phyloP scores from a whole-genome alignment of 2,329 filamentous ascomycete species.

The Eurotiales sp. region DNA sequence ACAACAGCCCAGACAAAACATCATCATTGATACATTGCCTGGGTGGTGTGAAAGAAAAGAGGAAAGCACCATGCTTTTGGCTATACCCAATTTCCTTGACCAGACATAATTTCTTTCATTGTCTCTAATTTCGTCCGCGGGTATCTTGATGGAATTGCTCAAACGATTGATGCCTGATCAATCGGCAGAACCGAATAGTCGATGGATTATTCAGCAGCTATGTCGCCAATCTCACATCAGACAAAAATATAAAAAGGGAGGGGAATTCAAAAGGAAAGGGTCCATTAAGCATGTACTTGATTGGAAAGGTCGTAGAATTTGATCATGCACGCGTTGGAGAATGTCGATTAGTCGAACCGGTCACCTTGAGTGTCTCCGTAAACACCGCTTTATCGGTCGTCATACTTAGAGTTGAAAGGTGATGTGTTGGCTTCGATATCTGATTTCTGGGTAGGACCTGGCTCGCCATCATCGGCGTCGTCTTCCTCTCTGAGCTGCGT shows the following conservation, averaged over 20 bases:
- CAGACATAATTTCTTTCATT: neutral
- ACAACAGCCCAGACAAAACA: constrained; percentile 1
- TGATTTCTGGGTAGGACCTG: constrained; percentile 32
- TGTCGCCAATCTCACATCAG: neutral
- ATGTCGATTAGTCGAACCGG: constrained; percentile 9
- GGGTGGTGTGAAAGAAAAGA: neutral
- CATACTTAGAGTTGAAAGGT: constrained; percentile 28
- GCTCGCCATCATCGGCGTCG: constrained; percentile 64
- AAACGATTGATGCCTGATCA: neutral
- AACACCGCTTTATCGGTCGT: constrained; percentile 23
- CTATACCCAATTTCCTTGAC: neutral
- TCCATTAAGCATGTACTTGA: constrained; percentile 4
- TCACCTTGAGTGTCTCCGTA: constrained; percentile 11
- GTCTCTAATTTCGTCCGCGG: neutral
- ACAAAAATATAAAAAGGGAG: neutral
- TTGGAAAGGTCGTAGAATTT: constrained; percentile 11
- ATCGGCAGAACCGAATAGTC: neutral
- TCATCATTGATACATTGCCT: no score
- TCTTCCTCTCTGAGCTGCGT: constrained; percentile 75
- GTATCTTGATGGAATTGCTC: neutral
- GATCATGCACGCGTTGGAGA: constrained; percentile 10
- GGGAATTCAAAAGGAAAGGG: neutral
- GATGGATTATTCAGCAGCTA: neutral
- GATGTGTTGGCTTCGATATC: constrained; percentile 25
- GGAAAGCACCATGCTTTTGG: neutral